These are phyloP conservation scores for Rhodotorula babjevae DNA, from an alignment of 768 basidiomycete genomes.

Conservation along the genomic window DNA sequence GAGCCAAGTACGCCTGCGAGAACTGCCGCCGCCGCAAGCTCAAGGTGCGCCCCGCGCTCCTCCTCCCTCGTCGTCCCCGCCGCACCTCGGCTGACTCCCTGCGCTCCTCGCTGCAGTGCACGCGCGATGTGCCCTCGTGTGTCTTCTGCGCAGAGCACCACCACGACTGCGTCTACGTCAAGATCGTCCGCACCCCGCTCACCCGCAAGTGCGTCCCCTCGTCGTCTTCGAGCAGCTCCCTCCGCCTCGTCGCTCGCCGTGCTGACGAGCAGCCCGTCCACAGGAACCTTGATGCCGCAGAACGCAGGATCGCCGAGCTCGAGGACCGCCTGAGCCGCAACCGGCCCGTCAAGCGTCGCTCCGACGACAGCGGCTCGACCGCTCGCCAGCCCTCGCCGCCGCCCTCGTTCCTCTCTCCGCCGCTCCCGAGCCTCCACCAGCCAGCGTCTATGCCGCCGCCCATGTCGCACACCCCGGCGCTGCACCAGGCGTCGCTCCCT, in stretches of 20 bases:
- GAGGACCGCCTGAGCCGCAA: too few species aligned
- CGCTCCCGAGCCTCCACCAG: too few species aligned
- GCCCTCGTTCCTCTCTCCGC: too few species aligned
- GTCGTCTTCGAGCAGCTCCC: background rate
- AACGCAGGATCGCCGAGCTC: background rate
- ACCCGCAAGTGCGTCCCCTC: background rate
- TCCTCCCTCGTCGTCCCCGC: background rate
- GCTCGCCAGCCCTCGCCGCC: too few species aligned
- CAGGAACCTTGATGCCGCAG: constrained; percentile 3
- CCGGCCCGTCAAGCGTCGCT: too few species aligned
- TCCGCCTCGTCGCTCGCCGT: background rate
- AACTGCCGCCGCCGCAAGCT: background rate
- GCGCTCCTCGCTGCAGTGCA: too few species aligned
- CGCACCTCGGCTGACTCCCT: too few species aligned
- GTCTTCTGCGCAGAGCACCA: background rate
- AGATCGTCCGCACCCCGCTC: background rate
- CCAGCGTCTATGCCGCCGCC: background rate
- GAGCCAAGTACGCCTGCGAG: background rate
- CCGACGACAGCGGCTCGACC: too few species aligned
- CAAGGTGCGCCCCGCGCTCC: background rate
- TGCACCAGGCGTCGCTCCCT: background rate
- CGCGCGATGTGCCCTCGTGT: background rate
- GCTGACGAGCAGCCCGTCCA: too few species aligned
- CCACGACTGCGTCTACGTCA: constrained; percentile 1
- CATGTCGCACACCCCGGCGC: background rate